Base-by-base conservation (phyloP, 129 eudicot genomes). In the Chrysanthemum seticuspe region DNA sequence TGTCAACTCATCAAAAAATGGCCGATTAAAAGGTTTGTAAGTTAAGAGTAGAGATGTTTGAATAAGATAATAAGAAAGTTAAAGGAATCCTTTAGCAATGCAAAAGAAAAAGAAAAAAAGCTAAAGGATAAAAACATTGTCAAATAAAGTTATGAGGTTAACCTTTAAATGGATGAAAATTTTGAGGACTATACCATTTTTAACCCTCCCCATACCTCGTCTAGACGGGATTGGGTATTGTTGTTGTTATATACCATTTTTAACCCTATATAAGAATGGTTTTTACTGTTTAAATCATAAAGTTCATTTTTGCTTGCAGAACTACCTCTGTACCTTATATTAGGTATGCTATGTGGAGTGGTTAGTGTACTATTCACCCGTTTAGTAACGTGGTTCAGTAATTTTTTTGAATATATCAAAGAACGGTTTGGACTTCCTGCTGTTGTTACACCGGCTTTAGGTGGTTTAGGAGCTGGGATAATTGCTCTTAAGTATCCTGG, bases 331-430 rank as follows among this genome's bases (percentile, higher is more conserved):
- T 94, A 94, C 83, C 80, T 94, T 51, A 94, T 94, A 52, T 75
- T 94, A 82, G 99, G 99, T 59, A 94, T 90, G 99, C 80, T 94
- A 34, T 94, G 99, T 72, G 99, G 99, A 81, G 99, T 88, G 53
- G 99, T 94, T 70, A 90, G 99, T 73, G 97, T 94, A 73, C 79
- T 78, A 23, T 94, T 94, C 70, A 83, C 93, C 77, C 96, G 91
- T 80, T 76, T 94, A 81, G 88, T 90, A 67, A 79, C 80, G 57
- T 94, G 99, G 97, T 90, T 86, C 78, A 83, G 52, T 36, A 75
- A 83, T 58, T 79, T 68, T 27, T 90, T 94, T 78, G 91, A 90
- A 79, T 90, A 70, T 48, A 81, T 90, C 58, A 90, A 88, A 77
- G 97, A 94, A 70, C 84, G 76, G n/a, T 74, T 83, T 83, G 97